Evolutionary conservation across 768 basidiomycete genomes (phyloP).

Genomic region (Suillus clintonianus): DNA sequence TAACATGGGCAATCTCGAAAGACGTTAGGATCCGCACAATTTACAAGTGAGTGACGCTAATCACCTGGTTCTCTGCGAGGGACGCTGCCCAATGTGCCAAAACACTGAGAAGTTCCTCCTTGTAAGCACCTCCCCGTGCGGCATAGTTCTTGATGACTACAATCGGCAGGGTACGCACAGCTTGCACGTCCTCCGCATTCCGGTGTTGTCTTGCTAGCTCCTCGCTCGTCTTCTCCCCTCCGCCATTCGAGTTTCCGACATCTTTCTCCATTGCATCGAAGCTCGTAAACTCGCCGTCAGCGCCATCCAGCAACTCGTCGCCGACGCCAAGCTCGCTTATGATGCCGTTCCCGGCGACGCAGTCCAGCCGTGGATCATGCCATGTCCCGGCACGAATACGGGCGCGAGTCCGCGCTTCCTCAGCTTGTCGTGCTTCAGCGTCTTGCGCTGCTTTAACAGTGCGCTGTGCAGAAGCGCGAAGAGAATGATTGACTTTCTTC

Average conservation of each 20-base stretch:
- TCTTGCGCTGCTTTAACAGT: constrained; percentile 39
- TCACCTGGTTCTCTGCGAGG: constrained; percentile 78
- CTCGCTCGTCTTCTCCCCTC: constrained; percentile 29
- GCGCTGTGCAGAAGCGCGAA: constrained; percentile 45
- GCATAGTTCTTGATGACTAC: constrained; percentile 85
- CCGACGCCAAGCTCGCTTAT: constrained; percentile 87
- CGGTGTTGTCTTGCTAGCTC: constrained; percentile 31
- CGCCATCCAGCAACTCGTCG: constrained; percentile 56
- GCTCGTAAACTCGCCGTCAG: constrained; percentile 33
- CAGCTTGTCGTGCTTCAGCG: constrained; percentile 37
- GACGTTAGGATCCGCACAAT: background rate
- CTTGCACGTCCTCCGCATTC: constrained; percentile 47
- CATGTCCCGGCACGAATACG: constrained; percentile 65
- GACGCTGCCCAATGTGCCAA: constrained; percentile 84
- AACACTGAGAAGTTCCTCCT: constrained; percentile 73
- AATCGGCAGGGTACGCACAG: constrained; percentile 71
- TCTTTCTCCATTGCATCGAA: constrained; percentile 10
- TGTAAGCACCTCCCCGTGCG: constrained; percentile 51
- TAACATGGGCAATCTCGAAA: constrained; percentile 83
- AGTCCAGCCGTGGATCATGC: constrained; percentile 88
- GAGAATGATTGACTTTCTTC: constrained; percentile 57
- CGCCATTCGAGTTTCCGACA: constrained; percentile 10
- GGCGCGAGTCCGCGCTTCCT: constrained; percentile 41
- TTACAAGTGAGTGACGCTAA: background rate
- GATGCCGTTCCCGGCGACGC: constrained; percentile 81